A percentile compares a stretch with the other conserved stretches of the same genome.
These are phyloP conservation scores for Lentinula boryana DNA, from an alignment of 768 basidiomycete species.

Conservation along the genomic window DNA sequence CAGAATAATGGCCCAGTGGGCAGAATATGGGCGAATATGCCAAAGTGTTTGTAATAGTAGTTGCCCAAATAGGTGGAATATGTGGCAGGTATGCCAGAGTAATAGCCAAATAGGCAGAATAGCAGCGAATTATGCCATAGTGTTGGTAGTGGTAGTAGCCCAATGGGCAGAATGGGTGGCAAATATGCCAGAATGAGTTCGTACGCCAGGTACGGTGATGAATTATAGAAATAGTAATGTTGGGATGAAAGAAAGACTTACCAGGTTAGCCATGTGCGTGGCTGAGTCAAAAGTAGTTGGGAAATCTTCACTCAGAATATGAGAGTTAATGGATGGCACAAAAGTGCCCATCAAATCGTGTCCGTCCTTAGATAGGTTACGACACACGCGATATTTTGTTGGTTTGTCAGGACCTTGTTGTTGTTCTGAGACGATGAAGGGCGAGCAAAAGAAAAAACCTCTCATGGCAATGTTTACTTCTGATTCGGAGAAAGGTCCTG, in stretches of 20 bases:
- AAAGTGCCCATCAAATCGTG: neutral
- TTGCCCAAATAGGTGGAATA: too few relatives aligned
- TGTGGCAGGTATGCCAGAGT: too few relatives aligned
- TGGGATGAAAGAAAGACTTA: slow-evolving; percentile 1
- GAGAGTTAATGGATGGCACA: slow-evolving; percentile 8
- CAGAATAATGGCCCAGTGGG: too few relatives aligned
- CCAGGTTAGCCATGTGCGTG: slow-evolving; percentile 8
- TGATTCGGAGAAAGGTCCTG: slow-evolving; percentile 9
- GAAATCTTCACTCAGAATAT: slow-evolving; percentile 11
- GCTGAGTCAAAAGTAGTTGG: slow-evolving; percentile 12
- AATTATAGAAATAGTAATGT: too few relatives aligned
- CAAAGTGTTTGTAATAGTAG: too few relatives aligned
- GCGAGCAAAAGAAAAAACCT: slow-evolving; percentile 14
- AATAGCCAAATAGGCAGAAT: too few relatives aligned
- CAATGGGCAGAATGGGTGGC: too few relatives aligned
- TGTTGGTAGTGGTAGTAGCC: too few relatives aligned
- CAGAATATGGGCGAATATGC: too few relatives aligned
- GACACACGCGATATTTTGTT: slow-evolving; percentile 12
- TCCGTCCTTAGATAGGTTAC: slow-evolving; percentile 13
- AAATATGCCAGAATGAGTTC: too few relatives aligned
- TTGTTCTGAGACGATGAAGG: slow-evolving; percentile 11
- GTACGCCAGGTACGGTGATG: too few relatives aligned
- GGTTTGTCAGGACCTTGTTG: slow-evolving; percentile 11
- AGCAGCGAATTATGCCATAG: too few relatives aligned
- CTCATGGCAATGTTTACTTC: slow-evolving; percentile 10